Base-by-base conservation (phyloP, 305 asterid genomes). In the Fraxinus dipetala region DNA sequence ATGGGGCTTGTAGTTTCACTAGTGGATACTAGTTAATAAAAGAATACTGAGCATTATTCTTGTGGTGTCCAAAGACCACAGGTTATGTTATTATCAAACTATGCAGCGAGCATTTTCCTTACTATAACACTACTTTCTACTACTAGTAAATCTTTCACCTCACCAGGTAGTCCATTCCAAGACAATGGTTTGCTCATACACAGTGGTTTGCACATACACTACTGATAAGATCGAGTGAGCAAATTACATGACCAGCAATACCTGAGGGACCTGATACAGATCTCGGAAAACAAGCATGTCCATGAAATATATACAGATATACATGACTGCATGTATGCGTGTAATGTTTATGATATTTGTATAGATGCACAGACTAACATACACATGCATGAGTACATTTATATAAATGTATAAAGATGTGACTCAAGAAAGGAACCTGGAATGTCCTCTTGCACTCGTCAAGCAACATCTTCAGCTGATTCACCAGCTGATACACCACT, bases 391-490 rank as follows among this genome's bases (percentile, higher is more conserved):
- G 79, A 10, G 16, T 69, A 69, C 38, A 69, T 69, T 69, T 14
- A 4, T 30, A 16, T 30, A 69, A 67, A 69, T 24, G 5, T 28
- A 28, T 1, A 6, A 79, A 72, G 26, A 75, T 26, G 74, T 59
- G 76, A 54, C 30, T 43, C 36, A 69, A 63, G 88, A 79, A 83
- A 80, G 75, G 80, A 72, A 94, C 99, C 98, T 91, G 98, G 89
- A 94, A 95, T 56, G 92, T 85, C 84, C 96, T 86, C 89, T 91
- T 95, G 93, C 97, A 95, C 81, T 95, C 99, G 80, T 95, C 99
- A 77, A 95, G 96, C 87, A 93, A 86, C 93, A 94, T 86, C 83
- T 91, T 94, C 76, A 95, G 96, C 87, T 90, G 97, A 93, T 95
- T 93, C 80, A 92, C 97, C 89, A 95, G 84, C 86, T 95, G 99